Percentiles rank a stretch among this genome's conserved stretches.
Evolutionary conservation across 1,284 basidiomycete genomes (phyloP).

Genomic region (Apiotrichum mycotoxinovorans): DNA sequence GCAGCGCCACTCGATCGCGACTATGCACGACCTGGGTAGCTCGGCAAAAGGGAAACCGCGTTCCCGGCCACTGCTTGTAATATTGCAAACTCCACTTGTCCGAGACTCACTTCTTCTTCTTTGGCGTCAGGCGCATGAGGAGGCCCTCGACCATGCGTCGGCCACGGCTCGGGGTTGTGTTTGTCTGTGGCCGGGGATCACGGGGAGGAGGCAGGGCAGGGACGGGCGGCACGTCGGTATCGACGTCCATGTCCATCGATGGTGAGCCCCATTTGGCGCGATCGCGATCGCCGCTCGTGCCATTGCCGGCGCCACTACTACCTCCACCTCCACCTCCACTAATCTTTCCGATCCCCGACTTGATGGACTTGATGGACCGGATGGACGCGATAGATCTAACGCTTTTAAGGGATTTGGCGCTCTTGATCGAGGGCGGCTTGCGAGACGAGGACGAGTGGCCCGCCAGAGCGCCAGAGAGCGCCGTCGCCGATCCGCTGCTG

Average conservation of each 20-base stretch:
- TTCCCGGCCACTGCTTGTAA: no score
- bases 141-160: conserved; percentile 8
- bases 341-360: background rate
- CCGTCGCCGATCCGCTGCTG: background rate
- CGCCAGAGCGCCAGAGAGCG: background rate
- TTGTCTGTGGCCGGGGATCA: background rate
- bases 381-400: background rate
- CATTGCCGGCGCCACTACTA: no score
- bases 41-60: no score
- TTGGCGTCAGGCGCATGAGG: conserved; percentile 8
- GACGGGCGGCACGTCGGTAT: conserved; percentile 1
- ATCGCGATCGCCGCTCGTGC: no score
- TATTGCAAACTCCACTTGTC: no score
- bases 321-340: no score
- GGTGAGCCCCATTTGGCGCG: background rate
- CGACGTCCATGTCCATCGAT: background rate
- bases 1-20: no score
- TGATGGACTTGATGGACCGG: conserved; percentile 6
- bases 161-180: background rate
- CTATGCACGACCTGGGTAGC: no score
- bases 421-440: background rate
- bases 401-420: background rate
- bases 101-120: conserved; percentile 5
- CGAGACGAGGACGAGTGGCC: background rate
- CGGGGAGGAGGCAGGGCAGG: background rate